Base-by-base conservation (phyloP, 768 basidiomycete species). In the Rhizopogon roseolus region DNA sequence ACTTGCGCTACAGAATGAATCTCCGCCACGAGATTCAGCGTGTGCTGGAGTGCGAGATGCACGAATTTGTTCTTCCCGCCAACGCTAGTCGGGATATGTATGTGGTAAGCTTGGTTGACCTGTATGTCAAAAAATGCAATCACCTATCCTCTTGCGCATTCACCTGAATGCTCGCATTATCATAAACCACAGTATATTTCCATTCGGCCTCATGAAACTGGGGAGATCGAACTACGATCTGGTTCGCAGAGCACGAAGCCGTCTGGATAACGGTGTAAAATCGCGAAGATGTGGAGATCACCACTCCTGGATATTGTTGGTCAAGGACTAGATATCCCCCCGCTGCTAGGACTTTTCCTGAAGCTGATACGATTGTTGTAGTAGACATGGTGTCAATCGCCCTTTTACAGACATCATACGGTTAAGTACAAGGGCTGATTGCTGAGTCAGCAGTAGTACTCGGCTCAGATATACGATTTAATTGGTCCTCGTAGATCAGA, bases 281-380 rank as follows among this genome's bases (percentile, higher is more conserved):
- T 39, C 97, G 83, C 19, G 93, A 93, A 10, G 92, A 92, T 14
- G 96, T 94, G 1, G 93, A 91, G 42, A 98, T 80, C 42, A 95
- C 94, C 55, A 91, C 72, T 48, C 96, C 97, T 29, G 88, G 83
- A 66, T 90, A 93, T 6, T 78, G 72, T 17, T 82, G 86, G 70
- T 98, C 94, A 57, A 98, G 87, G 28, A 99, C 93, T 58, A 99
- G 89, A 73, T 98, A 99, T 2, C 97, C 97, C 2, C 97, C 97
- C 9, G 95, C 93, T 52, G 97, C 69, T 52, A 99, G 81, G 49
- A 97, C 95, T 71, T 99, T 99, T 57, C 96, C 96, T 9, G 96
- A 91, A 1, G 94, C 82, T 34, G 95, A 98, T 56, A 97, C 81
- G 49, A 88, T 79, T 29, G 89, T 92, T 44, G 80, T 66, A 58